Percentiles rank a stretch among this genome's conserved stretches.
These are phyloP conservation scores for Aspergillus phoenicis DNA, from an alignment of 2,329 filamentous ascomycete species.

Conservation along the genomic window DNA sequence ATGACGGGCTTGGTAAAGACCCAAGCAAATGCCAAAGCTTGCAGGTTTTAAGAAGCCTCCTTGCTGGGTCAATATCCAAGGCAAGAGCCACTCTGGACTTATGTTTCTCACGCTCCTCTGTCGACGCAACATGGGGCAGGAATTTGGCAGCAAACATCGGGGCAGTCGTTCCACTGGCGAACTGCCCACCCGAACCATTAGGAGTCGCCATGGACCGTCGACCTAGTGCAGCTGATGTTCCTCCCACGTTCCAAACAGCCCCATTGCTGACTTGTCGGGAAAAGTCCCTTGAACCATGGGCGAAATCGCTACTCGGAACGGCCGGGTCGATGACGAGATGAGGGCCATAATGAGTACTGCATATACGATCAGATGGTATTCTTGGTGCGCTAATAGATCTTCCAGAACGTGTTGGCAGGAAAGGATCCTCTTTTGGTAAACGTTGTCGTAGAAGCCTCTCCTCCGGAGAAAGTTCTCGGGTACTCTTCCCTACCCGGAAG, in stretches of 20 bases:
- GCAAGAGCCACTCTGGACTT: constrained; percentile 76
- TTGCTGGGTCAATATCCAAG: constrained; percentile 72
- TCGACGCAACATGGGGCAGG: constrained; percentile 51
- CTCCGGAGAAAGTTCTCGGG: constrained; percentile 47
- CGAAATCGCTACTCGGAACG: constrained; percentile 13
- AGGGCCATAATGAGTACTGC: constrained; percentile 36
- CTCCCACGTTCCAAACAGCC: constrained; percentile 76
- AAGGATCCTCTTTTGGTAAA: constrained; percentile 54
- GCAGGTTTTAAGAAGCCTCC: constrained; percentile 64
- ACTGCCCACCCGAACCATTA: constrained; percentile 64
- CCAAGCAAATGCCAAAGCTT: constrained; percentile 24
- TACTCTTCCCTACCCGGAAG: constrained; percentile 56
- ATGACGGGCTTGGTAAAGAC: constrained; percentile 28
- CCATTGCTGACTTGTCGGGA: constrained; percentile 63
- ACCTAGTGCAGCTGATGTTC: constrained; percentile 60
- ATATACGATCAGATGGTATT: constrained; percentile 18
- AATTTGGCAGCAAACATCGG: constrained; percentile 63
- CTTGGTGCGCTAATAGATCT: constrained; percentile 20
- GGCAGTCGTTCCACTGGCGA: constrained; percentile 73
- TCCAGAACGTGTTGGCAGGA: constrained; percentile 47
- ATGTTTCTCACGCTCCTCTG: constrained; percentile 69
- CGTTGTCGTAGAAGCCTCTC: constrained; percentile 52
- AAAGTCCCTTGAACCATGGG: constrained; percentile 18
- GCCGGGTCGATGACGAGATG: constrained; percentile 35
- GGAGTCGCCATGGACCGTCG: constrained; percentile 51